These are phyloP conservation scores for Daldinia childiae DNA, from an alignment of 495 filamentous ascomycete genomes.

Conservation along the genomic window DNA sequence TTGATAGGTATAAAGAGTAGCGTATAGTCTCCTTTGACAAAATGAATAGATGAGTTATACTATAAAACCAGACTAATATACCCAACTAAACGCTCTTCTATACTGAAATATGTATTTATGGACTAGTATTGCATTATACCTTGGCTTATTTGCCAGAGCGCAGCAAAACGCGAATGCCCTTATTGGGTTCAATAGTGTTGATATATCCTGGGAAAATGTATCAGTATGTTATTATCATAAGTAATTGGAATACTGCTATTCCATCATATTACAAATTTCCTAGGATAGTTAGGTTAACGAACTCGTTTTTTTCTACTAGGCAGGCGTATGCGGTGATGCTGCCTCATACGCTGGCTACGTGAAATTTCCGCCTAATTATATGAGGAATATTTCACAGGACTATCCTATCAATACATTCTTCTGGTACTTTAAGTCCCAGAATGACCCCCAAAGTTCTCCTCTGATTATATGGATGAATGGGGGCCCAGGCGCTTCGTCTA, in stretches of 20 bases:
- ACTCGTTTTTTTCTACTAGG: conserved; percentile 21
- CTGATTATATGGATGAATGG: conserved; percentile 73
- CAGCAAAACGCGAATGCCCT: neutral
- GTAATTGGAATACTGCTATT: neutral
- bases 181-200: neutral
- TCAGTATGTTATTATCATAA: neutral
- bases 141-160: neutral
- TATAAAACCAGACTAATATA: neutral
- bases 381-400: conserved; percentile 47
- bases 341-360: conserved; percentile 59
- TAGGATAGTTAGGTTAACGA: neutral
- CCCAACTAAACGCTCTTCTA: neutral
- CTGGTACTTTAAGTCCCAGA: conserved; percentile 75
- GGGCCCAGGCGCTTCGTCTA: conserved; percentile 66
- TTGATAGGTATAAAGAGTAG: neutral
- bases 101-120: neutral
- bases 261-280: neutral
- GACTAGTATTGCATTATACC: neutral
- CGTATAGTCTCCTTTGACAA: neutral
- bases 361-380: conserved; percentile 48
- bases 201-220: neutral
- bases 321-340: conserved; percentile 43
- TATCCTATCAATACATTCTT: conserved; percentile 80
- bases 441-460: conserved; percentile 63
- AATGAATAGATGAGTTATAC: neutral